Evolutionary conservation across 768 basidiomycete species (phyloP), one percentile per base, ranked within the genome.

Genomic region (Pilatotrama ljubarskyi): DNA sequence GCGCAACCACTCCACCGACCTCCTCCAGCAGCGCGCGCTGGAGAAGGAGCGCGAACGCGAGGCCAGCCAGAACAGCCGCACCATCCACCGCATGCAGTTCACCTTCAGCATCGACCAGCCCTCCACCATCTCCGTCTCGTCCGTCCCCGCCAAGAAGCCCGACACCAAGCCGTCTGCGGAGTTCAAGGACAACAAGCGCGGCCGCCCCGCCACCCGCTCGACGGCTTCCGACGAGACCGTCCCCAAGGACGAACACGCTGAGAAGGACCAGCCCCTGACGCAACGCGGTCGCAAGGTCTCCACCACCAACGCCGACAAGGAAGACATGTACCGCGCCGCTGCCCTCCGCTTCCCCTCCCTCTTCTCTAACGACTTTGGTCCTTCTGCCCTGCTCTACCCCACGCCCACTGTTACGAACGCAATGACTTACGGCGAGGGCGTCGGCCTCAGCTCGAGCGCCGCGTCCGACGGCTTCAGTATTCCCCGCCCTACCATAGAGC

Each of bases 61-160:
- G 71, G 75, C 75, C 15, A 82, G 78, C 65, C 79, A 82, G 66
- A 82, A 85, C 62, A 79, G 83, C 25, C 77, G 88, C 14, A 87
- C 82, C 50, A 89, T 93, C 75, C 88, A 91, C 65, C 85, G 91
- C 44, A 92, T 93, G 90, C 91, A 94, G 66, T 93, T 92, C 75
- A 93, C 91, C 1, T 93, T 93, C 73, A 87, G 88, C 65, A 80
- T 93, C 65, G 91, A 93, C 73, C 85, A 87, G 59, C 87, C 86
- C 52, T 53, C 59, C 64, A 42, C 43, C 35, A 48, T 64, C 37
- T 70, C 81, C 20, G 72, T 71, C 15, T 73, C 80, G 15, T 79
- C 78, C 59, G 66, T 75, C 20, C 77, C 77, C 22, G 81, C 82
- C 64, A 81, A 82, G 68, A 89, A 88, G 70, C 87, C 86, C 6